A percentile compares a stretch with the other conserved stretches of the same genome.
Conservation (phyloP, 305 asterid genomes). For the Fraxinus sp. region DNA sequence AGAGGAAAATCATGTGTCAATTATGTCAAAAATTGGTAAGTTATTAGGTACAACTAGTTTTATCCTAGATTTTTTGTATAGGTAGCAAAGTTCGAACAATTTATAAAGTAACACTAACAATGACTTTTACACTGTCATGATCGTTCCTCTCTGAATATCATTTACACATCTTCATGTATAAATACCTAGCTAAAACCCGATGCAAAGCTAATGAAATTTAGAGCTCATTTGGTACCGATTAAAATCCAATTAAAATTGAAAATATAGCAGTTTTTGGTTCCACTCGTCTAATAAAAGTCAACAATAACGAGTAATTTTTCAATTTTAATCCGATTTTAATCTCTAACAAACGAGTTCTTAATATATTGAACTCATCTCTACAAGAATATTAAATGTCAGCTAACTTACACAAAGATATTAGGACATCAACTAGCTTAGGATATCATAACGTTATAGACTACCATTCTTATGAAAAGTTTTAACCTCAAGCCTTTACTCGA, state of each 20-base stretch:
- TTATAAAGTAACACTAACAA: neutral
- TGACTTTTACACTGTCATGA: neutral
- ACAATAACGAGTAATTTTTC: too few species aligned
- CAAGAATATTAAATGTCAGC: neutral
- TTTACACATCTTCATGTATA: neutral
- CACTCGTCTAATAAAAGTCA: too few species aligned
- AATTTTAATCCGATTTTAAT: too few species aligned
- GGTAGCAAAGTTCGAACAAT: neutral
- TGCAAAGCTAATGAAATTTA: neutral
- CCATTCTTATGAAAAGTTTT: neutral
- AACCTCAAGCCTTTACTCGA: neutral
- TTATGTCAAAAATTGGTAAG: too few species aligned
- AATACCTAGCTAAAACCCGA: too few species aligned
- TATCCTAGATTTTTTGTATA: too few species aligned
- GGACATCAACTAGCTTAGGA: neutral
- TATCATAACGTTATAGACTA: neutral
- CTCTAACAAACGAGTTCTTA: too few species aligned
- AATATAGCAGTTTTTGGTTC: too few species aligned
- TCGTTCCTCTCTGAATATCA: neutral
- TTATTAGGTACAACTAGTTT: too few species aligned
- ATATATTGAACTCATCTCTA: neutral
- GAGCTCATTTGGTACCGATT: too few species aligned
- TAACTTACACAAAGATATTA: neutral
- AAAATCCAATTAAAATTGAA: too few species aligned
- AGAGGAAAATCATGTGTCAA: too few species aligned